Percentiles rank a stretch among this genome's conserved stretches.
Evolutionary conservation across 2,329 filamentous ascomycete species (phyloP).

Genomic region (Tolypocladium sp.): DNA sequence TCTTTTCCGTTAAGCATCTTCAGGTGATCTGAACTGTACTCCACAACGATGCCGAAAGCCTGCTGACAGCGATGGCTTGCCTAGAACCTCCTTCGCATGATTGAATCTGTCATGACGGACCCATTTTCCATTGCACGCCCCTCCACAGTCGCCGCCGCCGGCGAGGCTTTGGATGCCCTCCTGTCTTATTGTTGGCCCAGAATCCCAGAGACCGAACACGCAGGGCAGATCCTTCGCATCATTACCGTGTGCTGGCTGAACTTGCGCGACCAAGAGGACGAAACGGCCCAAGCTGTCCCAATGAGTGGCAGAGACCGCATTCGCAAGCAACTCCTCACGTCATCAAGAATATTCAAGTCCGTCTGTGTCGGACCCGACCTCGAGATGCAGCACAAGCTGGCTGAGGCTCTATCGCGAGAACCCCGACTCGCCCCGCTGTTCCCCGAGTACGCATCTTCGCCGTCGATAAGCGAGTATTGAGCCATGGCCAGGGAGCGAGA

Average conservation of each 20-base stretch:
- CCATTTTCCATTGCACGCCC: conserved; percentile 53
- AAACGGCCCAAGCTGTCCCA: not conserved
- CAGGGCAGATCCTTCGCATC: conserved; percentile 54
- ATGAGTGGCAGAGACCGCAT: conserved; percentile 2
- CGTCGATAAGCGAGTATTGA: not conserved
- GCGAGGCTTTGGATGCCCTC: conserved; percentile 44
- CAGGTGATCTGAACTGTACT: conserved; percentile 32
- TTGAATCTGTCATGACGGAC: conserved; percentile 56
- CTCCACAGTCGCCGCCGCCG: conserved; percentile 42
- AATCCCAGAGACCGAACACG: conserved; percentile 43
- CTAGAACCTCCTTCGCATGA: conserved; percentile 57
- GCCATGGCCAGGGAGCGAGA: not conserved
- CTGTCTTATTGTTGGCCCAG: conserved; percentile 63
- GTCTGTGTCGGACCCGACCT: conserved; percentile 12
- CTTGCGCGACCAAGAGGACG: conserved; percentile 26
- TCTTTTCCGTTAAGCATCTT: conserved; percentile 58
- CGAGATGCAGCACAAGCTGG: conserved; percentile 6
- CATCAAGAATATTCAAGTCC: conserved; percentile 11
- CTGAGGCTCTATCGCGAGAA: conserved; percentile 13
- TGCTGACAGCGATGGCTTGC: conserved; percentile 4
- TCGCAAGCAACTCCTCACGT: conserved; percentile 7
- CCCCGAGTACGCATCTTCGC: not conserved
- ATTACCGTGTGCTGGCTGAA: conserved; percentile 56
- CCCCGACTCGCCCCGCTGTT: conserved; percentile 20
- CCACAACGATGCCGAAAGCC: not conserved